Evolutionary conservation across 805 yeast genomes (phyloP), one percentile per base, ranked within the genome.

Genomic region (Spathaspora boniae): DNA sequence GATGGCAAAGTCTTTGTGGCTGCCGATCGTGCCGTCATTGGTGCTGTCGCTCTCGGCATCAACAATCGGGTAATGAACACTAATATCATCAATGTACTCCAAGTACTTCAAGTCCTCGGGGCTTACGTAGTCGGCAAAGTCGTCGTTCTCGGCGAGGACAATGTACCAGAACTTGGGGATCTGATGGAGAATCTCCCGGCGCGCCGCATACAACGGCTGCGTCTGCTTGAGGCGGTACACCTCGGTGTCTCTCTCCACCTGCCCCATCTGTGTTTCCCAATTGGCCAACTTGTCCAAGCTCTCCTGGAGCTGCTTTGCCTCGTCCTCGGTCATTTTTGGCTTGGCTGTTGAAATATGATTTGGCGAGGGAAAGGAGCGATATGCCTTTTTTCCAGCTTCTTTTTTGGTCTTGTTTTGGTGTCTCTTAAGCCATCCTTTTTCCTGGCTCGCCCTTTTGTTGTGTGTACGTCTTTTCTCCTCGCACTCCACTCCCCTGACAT

Each of bases 101-200:
- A 88, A 55, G 47, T 74, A 82, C 54, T 80, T 80, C 61, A 80
- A 77, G 58, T 89, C 97, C 25, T 82, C 85, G 2, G 82, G 77
- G 20, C 78, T 71, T 14, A 89, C 65, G 54, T 76, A 86, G 43
- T 88, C 95, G 11, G 85, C 82, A 53, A 91, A 84, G 45, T 86
- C 96, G 34, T 84, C 82, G 49, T 83, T 83, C 51, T 85, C 86
- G 2, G 89, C 87, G 8, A 91, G 60, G 0, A 85, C 95, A 35
- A 82, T 74, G 49, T 84, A 82, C 98, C 98, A 91, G 57, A 91
- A 88, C 44, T 76, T 75, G 1, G 89, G 87, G 28, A 88, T 74
- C 4, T 67, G 54, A 4, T 47, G 37, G 11, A 80, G 65, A n/a
- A 72, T 59, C 5, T 49, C 63, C 16, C 85, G 68, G 46, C 97